Conservation (phyloP, 768 basidiomycete species). For the Naematelia encephala region DNA sequence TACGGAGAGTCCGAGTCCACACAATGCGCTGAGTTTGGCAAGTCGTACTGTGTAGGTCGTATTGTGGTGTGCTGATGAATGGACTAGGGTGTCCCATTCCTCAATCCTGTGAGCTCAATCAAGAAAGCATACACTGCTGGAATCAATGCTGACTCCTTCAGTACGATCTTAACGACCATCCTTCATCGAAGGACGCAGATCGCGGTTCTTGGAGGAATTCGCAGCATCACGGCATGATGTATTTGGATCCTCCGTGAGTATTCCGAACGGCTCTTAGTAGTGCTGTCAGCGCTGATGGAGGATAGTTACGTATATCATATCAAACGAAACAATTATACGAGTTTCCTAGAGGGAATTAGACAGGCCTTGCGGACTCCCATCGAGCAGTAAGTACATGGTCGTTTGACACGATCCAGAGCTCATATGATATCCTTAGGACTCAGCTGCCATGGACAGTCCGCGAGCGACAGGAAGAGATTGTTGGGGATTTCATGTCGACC, state of each 20-base stretch:
- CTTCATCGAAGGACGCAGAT: not conserved
- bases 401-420: not conserved
- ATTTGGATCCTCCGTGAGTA: not conserved
- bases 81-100: conserved; percentile 19
- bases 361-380: conserved; percentile 18
- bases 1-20: conserved; percentile 29
- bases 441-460: conserved; percentile 9
- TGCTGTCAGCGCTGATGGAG: not conserved
- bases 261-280: not conserved
- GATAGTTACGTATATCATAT: conserved; percentile 23
- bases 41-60: conserved; percentile 8
- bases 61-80: not conserved
- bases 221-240: not conserved
- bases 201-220: not conserved
- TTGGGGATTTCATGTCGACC: conserved; percentile 9
- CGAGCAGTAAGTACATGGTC: conserved; percentile 11
- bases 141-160: not conserved
- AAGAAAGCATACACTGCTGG: not conserved
- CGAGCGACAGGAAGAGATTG: conserved; percentile 12
- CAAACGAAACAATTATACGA: conserved; percentile 12
- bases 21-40: conserved; percentile 22
- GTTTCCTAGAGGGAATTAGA: conserved; percentile 21
- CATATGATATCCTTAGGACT: not conserved
- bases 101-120: conserved; percentile 12
- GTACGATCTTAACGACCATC: not conserved